These are phyloP conservation scores for Phytophthora pinifolia DNA, from an alignment of 352 stramenopile genomes.

Conservation along the genomic window DNA sequence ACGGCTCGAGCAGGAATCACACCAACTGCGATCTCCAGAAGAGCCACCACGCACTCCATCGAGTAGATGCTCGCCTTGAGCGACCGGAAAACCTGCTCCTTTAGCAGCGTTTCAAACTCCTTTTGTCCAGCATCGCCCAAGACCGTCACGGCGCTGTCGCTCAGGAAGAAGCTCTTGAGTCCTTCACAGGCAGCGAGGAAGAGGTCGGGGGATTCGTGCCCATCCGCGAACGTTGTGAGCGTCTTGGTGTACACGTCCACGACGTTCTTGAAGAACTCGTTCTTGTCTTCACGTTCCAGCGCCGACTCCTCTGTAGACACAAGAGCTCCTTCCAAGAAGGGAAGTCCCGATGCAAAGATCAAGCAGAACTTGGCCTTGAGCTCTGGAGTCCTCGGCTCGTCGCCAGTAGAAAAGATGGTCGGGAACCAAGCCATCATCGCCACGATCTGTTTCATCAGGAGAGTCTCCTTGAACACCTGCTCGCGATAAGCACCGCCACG, in stretches of 20 bases:
- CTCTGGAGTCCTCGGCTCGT: slow-evolving; percentile 18
- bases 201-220: slow-evolving; percentile 39
- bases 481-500: slow-evolving; percentile 39
- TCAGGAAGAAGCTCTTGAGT: slow-evolving; percentile 43
- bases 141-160: slow-evolving; percentile 18
- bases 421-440: slow-evolving; percentile 47
- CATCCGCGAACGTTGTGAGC: slow-evolving; percentile 37
- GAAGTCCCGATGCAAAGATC: slow-evolving; percentile 41
- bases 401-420: slow-evolving; percentile 34
- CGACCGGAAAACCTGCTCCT: slow-evolving; percentile 34
- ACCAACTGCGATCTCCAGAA: slow-evolving; percentile 44
- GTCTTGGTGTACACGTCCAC: slow-evolving; percentile 38
- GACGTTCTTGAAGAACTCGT: slow-evolving; percentile 23
- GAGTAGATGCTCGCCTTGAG: slow-evolving; percentile 47
- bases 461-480: slow-evolving; percentile 43
- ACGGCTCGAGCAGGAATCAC: slow-evolving; percentile 10
- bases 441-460: slow-evolving; percentile 32
- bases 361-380: slow-evolving; percentile 36
- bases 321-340: slow-evolving; percentile 53
- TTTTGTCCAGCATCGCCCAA: slow-evolving; percentile 14
- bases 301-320: slow-evolving; percentile 31
- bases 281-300: slow-evolving; percentile 15
- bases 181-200: slow-evolving; percentile 50
- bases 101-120: slow-evolving; percentile 31
- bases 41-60: slow-evolving; percentile 52